phyloP scores from a whole-genome alignment of 176 grass and related monocot species.

The Juncus inflexus region DNA sequence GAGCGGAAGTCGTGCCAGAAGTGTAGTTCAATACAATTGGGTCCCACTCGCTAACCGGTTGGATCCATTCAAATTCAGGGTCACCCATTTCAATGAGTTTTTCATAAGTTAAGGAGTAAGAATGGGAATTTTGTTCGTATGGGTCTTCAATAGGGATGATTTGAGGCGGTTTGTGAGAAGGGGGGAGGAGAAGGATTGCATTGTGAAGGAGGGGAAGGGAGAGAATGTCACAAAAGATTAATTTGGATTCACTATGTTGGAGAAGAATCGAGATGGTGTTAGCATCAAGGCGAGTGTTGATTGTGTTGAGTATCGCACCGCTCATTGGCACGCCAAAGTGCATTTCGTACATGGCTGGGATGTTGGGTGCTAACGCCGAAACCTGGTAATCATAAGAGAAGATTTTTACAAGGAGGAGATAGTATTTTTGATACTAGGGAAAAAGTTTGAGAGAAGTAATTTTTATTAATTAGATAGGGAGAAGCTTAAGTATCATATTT shows the following conservation, averaged over 20 bases:
- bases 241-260: slow-evolving; percentile 47
- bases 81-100: slow-evolving; percentile 26
- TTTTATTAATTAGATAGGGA: neutral
- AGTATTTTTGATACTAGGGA: neutral
- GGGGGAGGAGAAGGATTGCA: slow-evolving; percentile 33
- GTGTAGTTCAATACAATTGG: slow-evolving; percentile 60
- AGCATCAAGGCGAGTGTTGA: slow-evolving; percentile 76
- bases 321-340: slow-evolving; percentile 79
- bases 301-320: slow-evolving; percentile 63
- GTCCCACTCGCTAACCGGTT: slow-evolving; percentile 51
- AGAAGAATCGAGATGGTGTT: slow-evolving; percentile 51
- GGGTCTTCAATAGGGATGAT: slow-evolving; percentile 9
- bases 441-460: neutral
- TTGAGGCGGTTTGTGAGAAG: neutral
- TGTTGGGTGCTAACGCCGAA: slow-evolving; percentile 57
- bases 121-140: slow-evolving; percentile 30
- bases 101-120: slow-evolving; percentile 68
- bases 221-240: slow-evolving; percentile 56
- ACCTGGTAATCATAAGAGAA: slow-evolving; percentile 13
- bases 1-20: slow-evolving; percentile 58
- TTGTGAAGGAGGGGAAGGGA: slow-evolving; percentile 50
- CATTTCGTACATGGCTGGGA: slow-evolving; percentile 74
- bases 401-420: neutral
- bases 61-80: neutral
- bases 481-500: neutral